phyloP scores from a whole-genome alignment of 2,329 filamentous ascomycete genomes.

The Diaporthe aspalathi region DNA sequence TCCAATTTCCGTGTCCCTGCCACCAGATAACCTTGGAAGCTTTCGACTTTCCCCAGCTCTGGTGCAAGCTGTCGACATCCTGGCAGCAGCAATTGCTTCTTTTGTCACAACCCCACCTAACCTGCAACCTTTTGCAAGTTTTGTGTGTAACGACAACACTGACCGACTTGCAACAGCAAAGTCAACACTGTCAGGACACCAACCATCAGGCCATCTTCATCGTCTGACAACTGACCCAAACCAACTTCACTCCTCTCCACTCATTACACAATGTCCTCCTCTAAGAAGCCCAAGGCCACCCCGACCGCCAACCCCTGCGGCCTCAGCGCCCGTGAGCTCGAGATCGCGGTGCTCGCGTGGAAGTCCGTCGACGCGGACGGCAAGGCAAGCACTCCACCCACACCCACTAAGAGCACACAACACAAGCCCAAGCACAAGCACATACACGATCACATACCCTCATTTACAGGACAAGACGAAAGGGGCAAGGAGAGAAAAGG shows the following conservation, averaged over 20 bases:
- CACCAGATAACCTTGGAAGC: background rate
- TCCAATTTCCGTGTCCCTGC: background rate
- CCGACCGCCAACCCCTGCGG: background rate
- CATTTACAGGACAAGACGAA: background rate
- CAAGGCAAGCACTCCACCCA: conserved; percentile 1
- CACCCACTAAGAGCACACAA: background rate
- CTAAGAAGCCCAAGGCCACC: background rate
- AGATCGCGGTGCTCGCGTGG: conserved; percentile 20
- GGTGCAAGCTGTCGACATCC: background rate
- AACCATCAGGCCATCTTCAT: background rate
- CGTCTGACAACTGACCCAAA: background rate
- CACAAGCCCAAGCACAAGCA: too few relatives aligned
- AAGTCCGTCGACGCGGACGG: background rate
- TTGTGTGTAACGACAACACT: conserved; percentile 6
- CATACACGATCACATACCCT: background rate
- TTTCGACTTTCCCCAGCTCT: background rate
- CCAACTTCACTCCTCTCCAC: too few relatives aligned
- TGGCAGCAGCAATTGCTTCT: background rate
- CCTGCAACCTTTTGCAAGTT: background rate
- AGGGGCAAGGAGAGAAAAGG: too few relatives aligned
- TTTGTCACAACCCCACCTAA: background rate
- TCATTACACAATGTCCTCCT: background rate
- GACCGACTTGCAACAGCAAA: background rate
- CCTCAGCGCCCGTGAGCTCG: conserved; percentile 1
- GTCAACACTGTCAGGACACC: background rate